Base-by-base conservation (phyloP, 768 basidiomycete species). In the Tubosaeta sp. region DNA sequence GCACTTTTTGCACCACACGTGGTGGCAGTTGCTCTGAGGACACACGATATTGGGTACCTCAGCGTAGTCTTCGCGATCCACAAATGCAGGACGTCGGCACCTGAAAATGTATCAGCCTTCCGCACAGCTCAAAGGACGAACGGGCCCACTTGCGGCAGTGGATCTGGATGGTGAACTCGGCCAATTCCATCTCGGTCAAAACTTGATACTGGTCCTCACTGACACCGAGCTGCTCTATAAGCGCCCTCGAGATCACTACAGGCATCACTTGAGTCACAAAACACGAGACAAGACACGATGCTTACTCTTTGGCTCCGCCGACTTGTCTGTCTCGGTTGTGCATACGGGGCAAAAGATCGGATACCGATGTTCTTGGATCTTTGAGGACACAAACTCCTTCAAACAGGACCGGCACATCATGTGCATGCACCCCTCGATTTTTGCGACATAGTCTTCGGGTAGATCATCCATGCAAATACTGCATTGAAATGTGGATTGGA, bases 341-440 rank as follows among this genome's bases (percentile, higher is more conserved):
- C 86, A 87, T 32, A 76, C 58, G 1, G 86, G 86, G 63, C 85
- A 87, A 12, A 77, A 60, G 29, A 87, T 78, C 5, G 85, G 85
- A 44, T 76, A 85, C 10, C 74, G 74, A 48, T 74, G 74, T 34
- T 82, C 80, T 14, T 71, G 68, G 17, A 86, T 70, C 64, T 77
- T 78, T 6, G 74, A 68, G 29, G 57, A 58, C 12, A 78, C 66
- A 46, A 79, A 76, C 5, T 53, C 55, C 49, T 62, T 68, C 45
- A 85, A 54, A 59, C 86, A 87, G 2, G 67, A 61, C 46, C 79
- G 70, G 64, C 86, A 87, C 60, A 80, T 78, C 14, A 53, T 54
- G 59, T 87, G 84, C 11, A 57, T 56, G 55, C 85, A 87, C 2
- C 27, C 63, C 9, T 67, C 72, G 14, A 82, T 59, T n/a, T 57